Evolutionary conservation across 495 filamentous ascomycete genomes (phyloP).

Genomic region (Poronia punctata): DNA sequence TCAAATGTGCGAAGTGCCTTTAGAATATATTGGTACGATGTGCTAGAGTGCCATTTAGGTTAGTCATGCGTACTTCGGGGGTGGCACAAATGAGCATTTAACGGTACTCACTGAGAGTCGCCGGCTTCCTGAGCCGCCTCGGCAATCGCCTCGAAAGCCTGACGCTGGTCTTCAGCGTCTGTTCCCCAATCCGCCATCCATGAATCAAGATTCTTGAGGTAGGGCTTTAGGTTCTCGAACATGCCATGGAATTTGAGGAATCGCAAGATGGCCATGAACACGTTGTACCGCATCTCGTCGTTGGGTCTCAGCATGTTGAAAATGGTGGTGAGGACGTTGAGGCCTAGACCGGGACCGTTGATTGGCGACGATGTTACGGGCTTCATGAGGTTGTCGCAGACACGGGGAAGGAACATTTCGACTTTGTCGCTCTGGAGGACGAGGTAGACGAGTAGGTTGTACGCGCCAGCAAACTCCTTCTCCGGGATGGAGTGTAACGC

Average conservation of each 20-base stretch:
- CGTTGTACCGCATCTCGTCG: slow-evolving; percentile 77
- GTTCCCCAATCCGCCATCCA: slow-evolving; percentile 84
- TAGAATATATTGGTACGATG: slow-evolving; percentile 75
- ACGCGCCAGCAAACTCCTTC: slow-evolving; percentile 90
- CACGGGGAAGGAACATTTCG: slow-evolving; percentile 73
- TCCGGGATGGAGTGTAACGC: slow-evolving; percentile 77
- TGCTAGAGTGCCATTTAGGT: slow-evolving; percentile 26
- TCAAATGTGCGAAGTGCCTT: slow-evolving; percentile 79
- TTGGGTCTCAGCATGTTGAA: slow-evolving; percentile 83
- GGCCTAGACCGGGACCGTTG: slow-evolving; percentile 76
- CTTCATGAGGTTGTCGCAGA: slow-evolving; percentile 81
- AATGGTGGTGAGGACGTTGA: slow-evolving; percentile 84
- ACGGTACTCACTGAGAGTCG: slow-evolving; percentile 56
- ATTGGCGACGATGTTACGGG: slow-evolving; percentile 78
- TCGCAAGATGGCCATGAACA: slow-evolving; percentile 75
- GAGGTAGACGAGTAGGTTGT: slow-evolving; percentile 93
- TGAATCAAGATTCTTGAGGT: slow-evolving; percentile 66
- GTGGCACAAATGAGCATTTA: not conserved
- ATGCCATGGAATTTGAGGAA: slow-evolving; percentile 65
- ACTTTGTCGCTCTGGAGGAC: slow-evolving; percentile 74
- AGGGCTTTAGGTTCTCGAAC: slow-evolving; percentile 73
- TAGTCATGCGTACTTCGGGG: no score
- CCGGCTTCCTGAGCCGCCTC: slow-evolving; percentile 69
- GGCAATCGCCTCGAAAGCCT: slow-evolving; percentile 70
- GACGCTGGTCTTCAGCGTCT: slow-evolving; percentile 71